These are phyloP conservation scores for Diplogelasinospora grovesii DNA, from an alignment of 495 filamentous ascomycete species.

Conservation along the genomic window DNA sequence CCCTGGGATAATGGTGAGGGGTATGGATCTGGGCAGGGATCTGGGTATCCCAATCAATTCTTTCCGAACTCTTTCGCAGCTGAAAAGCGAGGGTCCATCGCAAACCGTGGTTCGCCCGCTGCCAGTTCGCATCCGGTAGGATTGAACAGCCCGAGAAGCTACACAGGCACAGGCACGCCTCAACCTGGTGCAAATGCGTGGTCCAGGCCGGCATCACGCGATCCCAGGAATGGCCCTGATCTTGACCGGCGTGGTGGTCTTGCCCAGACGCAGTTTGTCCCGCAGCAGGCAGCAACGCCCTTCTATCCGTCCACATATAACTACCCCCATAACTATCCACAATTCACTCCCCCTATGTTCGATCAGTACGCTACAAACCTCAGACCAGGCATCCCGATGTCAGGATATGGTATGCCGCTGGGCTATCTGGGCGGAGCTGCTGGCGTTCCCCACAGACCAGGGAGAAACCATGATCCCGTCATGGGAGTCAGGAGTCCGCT, in stretches of 20 bases:
- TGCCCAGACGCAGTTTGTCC: slow-evolving; percentile 21
- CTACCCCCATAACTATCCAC: slow-evolving; percentile 6
- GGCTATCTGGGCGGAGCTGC: slow-evolving; percentile 19
- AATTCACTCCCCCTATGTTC: slow-evolving; percentile 21
- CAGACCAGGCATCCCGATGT: slow-evolving; percentile 24
- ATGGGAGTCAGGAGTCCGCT: slow-evolving; percentile 63
- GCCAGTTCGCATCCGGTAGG: slow-evolving; percentile 47
- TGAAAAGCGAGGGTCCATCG: slow-evolving; percentile 14
- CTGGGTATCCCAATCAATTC: slow-evolving; percentile 4
- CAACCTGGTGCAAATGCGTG: slow-evolving; percentile 35
- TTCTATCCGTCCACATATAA: slow-evolving; percentile 12
- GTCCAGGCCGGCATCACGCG: slow-evolving; percentile 30
- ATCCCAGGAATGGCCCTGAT: slow-evolving; percentile 25
- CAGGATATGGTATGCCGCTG: slow-evolving; percentile 33
- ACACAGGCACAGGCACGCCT: slow-evolving; percentile 44
- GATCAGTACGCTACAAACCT: slow-evolving; percentile 29
- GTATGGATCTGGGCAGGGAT: slow-evolving; percentile 5
- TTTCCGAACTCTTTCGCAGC: slow-evolving; percentile 4
- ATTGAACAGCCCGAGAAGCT: slow-evolving; percentile 54
- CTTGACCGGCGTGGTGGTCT: slow-evolving; percentile 21
- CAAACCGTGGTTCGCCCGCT: slow-evolving; percentile 41
- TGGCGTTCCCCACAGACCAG: slow-evolving; percentile 39
- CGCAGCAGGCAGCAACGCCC: slow-evolving; percentile 12
- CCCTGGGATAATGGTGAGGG: slow-evolving; percentile 27
- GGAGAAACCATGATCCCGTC: slow-evolving; percentile 59